Evolutionary conservation across 805 yeast species (phyloP), one percentile per base, ranked within the genome.

Genomic region (Candida saitoana): DNA sequence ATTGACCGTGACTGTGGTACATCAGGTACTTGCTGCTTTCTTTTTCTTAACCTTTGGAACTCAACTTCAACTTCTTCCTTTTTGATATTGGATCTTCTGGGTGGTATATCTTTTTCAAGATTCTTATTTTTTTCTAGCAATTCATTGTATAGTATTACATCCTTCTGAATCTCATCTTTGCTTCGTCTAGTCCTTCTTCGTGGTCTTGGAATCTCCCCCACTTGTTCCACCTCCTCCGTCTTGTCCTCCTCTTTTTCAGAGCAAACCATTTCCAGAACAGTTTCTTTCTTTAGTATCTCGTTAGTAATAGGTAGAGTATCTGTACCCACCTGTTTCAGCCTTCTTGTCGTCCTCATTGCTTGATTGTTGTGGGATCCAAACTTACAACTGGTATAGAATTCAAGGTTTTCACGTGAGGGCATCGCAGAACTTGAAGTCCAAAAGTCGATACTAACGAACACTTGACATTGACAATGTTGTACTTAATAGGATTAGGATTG

Each of bases 401-500:
- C 16, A 24, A 36, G 38, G 19, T 36, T 36, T 36, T 36, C 38
- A 36, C 38, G 38, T 36, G 38, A 36, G 31, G 22, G 24, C 38
- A 36, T 36, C 38, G 38, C 36, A 33, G 12, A 34, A 16, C 37
- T 8, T 16, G 9, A 18, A 18, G 11, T 18, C n/a, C 6, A 6
- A 33, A n/a, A 14, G 20, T 17, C n/a, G 12, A 16, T n/a, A n/a
- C n/a, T n/a, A n/a, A n/a, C n/a, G n/a, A n/a, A n/a, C n/a, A n/a
- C n/a, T 16, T 5, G 17, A 14, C 12, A 34, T 11, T 5, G 31
- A 57, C 42, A 40, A 91, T 93, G 98, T 71, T 91, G 36, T 93
- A 91, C 60, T 75, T 91, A 47, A 80, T 91, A 44, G 99, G 99
- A 11, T 71, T 91, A 42, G 99, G 99, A 3, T 76, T 91, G 36